Evolutionary conservation across 2,329 filamentous ascomycete species (phyloP).

Genomic region (Xylaria sp.): DNA sequence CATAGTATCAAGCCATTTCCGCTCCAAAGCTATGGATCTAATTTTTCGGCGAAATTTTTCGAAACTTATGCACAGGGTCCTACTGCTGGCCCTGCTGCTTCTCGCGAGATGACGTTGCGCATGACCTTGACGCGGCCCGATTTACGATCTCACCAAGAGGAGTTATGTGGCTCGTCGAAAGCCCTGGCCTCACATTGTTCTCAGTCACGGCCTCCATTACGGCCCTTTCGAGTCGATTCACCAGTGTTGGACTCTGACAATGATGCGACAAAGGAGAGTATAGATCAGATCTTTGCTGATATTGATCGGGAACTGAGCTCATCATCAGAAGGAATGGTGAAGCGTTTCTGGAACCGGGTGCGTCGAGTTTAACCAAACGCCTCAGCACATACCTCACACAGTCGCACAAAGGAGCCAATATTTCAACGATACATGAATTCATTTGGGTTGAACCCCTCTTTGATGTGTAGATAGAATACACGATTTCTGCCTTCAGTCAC

Average conservation of each 20-base stretch:
- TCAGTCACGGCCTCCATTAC: slow-evolving; percentile 41
- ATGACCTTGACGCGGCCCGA: slow-evolving; percentile 96
- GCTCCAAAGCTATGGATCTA: slow-evolving; percentile 45
- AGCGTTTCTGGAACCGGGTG: slow-evolving; percentile 73
- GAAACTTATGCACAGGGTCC: slow-evolving; percentile 63
- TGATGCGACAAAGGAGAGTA: slow-evolving; percentile 61
- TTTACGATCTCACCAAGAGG: slow-evolving; percentile 78
- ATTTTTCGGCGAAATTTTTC: slow-evolving; percentile 47
- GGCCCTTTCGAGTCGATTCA: slow-evolving; percentile 50
- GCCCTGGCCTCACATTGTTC: slow-evolving; percentile 48
- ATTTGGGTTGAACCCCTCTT: background rate
- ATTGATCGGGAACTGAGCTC: slow-evolving; percentile 63
- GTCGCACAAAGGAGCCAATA: background rate
- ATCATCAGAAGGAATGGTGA: slow-evolving; percentile 63
- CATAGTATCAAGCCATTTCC: slow-evolving; percentile 41
- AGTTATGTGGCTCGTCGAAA: slow-evolving; percentile 76
- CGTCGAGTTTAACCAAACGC: slow-evolving; percentile 52
- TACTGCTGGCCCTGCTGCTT: slow-evolving; percentile 65
- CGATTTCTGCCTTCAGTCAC: slow-evolving; percentile 16
- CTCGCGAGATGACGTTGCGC: slow-evolving; percentile 91
- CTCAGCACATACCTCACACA: background rate
- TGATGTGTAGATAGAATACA: slow-evolving; percentile 1
- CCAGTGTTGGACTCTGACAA: slow-evolving; percentile 48
- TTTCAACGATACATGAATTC: slow-evolving; percentile 15
- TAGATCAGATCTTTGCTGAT: slow-evolving; percentile 65